These are phyloP conservation scores for Senna tora DNA, from an alignment of 306 rosid species.

Conservation along the genomic window DNA sequence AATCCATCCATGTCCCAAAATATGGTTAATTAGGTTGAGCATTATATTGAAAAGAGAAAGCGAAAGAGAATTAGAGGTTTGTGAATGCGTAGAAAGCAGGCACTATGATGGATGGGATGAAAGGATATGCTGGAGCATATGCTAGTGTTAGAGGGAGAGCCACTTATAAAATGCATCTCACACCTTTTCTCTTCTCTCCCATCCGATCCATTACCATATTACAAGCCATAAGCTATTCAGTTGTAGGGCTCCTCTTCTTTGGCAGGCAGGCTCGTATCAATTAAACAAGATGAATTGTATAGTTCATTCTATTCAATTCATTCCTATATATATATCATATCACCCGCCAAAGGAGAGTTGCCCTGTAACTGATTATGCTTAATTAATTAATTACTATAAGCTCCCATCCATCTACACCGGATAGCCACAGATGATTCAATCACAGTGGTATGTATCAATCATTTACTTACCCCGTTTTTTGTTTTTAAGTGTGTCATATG, in stretches of 20 bases:
- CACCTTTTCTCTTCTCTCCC: constrained; percentile 6
- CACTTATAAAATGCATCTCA: constrained; percentile 29
- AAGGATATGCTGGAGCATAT: constrained; percentile 63
- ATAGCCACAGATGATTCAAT: too few relatives aligned
- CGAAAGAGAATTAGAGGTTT: background rate
- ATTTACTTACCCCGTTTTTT: too few relatives aligned
- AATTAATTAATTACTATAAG: background rate
- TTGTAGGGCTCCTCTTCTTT: constrained; percentile 65
- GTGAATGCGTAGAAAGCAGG: constrained; percentile 49
- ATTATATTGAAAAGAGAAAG: background rate
- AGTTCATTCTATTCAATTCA: background rate
- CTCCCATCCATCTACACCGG: too few relatives aligned
- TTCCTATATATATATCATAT: background rate
- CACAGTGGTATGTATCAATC: too few relatives aligned
- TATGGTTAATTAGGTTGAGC: too few relatives aligned
- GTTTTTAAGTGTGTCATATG: too few relatives aligned
- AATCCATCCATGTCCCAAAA: background rate
- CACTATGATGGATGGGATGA: constrained; percentile 23
- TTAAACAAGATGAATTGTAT: background rate
- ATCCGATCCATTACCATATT: background rate
- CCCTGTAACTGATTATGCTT: constrained; percentile 71
- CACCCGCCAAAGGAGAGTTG: constrained; percentile 93
- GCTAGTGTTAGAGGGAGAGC: constrained; percentile 26
- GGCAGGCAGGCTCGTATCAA: constrained; percentile 54
- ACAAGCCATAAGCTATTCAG: constrained; percentile 46